phyloP scores from a whole-genome alignment of 768 basidiomycete genomes.

The Kwoniella heveanensis region DNA sequence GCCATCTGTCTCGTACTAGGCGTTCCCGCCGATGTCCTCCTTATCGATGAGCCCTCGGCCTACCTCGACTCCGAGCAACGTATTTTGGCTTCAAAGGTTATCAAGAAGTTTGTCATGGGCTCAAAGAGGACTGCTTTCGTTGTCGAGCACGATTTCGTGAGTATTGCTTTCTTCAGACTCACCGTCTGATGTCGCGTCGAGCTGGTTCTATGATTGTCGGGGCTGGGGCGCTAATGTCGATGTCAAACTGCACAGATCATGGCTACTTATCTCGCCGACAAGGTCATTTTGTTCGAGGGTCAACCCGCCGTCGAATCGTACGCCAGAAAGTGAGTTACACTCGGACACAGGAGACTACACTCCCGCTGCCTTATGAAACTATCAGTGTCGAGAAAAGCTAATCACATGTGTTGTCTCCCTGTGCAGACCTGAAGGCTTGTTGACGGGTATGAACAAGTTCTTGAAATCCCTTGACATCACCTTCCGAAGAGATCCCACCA shows the following conservation, averaged over 20 bases:
- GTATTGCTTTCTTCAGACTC: constrained; percentile 13
- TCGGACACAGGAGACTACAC: no score
- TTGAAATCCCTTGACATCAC: constrained; percentile 93
- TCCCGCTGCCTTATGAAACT: no score
- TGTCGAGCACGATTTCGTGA: constrained; percentile 94
- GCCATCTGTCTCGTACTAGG: constrained; percentile 93
- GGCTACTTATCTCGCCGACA: constrained; percentile 98
- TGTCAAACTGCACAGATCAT: no score
- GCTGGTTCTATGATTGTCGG: background rate
- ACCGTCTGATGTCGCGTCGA: background rate
- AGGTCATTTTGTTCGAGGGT: constrained; percentile 60
- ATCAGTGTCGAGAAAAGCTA: no score
- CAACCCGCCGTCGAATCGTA: constrained; percentile 83
- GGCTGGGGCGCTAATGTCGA: no score
- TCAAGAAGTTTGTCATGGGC: constrained; percentile 96
- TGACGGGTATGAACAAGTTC: constrained; percentile 98
- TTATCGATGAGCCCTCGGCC: constrained; percentile 83
- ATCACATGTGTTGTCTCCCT: background rate
- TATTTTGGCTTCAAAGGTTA: constrained; percentile 96
- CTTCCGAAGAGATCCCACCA: constrained; percentile 93
- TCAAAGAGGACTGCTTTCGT: constrained; percentile 97
- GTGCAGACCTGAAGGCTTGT: constrained; percentile 81
- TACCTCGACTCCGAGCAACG: constrained; percentile 96
- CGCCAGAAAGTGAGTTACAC: constrained; percentile 74
- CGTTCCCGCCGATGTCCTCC: constrained; percentile 71